Base-by-base conservation (phyloP, 2,329 filamentous ascomycete genomes). In the Alternaria longipes region DNA sequence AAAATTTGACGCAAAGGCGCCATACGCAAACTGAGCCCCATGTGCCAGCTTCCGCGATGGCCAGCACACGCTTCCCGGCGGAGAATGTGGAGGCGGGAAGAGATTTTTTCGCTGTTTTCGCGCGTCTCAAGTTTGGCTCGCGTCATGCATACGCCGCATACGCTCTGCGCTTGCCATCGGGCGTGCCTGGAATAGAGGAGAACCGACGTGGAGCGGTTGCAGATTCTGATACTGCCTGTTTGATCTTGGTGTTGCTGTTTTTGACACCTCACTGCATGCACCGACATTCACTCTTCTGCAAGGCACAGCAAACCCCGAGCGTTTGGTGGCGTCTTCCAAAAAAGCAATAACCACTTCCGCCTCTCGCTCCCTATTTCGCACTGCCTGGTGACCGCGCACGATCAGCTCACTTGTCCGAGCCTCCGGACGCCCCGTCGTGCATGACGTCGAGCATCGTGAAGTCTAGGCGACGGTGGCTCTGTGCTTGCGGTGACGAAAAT, bases 371-470 rank as follows among this genome's bases (percentile, higher is more conserved):
- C 22, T 42, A 32, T 46, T 54, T 45, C 20, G 22, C 44, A 41
- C 46, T 45, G 53, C 46, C 53, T 45, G 53, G 24, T 60, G 38
- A 52, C 58, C 38, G 5, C 46, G 38, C 44, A 47, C 55, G 49
- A 40, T n/a, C 52, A 34, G 36, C 9, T 36, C 28, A 20, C 38
- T 34, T 44, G 38, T 38, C 45, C 34, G 20, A 44, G 38, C n/a
- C 45, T 51, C 34, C 47, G 42, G 45, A 51, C 40, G 52, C n/a
- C 24, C 18, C 36, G 49, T 49, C 49, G 53, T 60, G 67, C 74
- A 77, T 77, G 75, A 78, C 73, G 74, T 73, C 65, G 72, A 69
- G 58, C 72, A 78, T 78, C 75, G 74, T 76, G 74, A 75, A 65
- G 65, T 65, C 62, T 62, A 60, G 64, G 62, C 67, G 61, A 20